phyloP scores from a whole-genome alignment of 257 asterid species.

The Lycium barbarum region DNA sequence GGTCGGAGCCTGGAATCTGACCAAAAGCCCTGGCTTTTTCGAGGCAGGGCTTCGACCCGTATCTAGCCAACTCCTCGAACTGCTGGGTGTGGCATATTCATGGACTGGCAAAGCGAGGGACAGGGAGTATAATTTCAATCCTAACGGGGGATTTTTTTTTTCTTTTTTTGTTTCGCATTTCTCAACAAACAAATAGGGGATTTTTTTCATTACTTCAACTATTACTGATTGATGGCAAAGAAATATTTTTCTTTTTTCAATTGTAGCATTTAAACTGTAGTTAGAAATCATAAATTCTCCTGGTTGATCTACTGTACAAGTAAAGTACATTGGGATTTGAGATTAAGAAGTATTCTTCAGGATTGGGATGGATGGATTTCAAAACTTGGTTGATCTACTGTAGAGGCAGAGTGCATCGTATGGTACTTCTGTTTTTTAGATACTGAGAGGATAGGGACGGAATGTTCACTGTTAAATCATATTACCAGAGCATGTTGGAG shows the following conservation, averaged over 20 bases:
- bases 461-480: background rate
- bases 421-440: background rate
- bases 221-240: no score
- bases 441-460: background rate
- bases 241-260: background rate
- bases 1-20: no score
- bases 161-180: no score
- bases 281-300: background rate
- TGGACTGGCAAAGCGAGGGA: no score
- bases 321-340: background rate
- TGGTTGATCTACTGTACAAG: background rate
- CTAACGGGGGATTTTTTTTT: no score
- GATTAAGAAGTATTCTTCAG: background rate
- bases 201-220: no score
- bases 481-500: background rate
- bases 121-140: no score
- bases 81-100: no score
- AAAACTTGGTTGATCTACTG: background rate
- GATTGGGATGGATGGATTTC: background rate
- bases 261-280: background rate
- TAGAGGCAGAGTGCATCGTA: background rate
- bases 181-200: no score
- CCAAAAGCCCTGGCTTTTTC: no score
- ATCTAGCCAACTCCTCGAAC: no score
- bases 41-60: no score